A percentile compares a stretch with the other conserved stretches of the same genome.
phyloP scores from a whole-genome alignment of 169 alveolate genomes.

The Amoebophrya sp. region DNA sequence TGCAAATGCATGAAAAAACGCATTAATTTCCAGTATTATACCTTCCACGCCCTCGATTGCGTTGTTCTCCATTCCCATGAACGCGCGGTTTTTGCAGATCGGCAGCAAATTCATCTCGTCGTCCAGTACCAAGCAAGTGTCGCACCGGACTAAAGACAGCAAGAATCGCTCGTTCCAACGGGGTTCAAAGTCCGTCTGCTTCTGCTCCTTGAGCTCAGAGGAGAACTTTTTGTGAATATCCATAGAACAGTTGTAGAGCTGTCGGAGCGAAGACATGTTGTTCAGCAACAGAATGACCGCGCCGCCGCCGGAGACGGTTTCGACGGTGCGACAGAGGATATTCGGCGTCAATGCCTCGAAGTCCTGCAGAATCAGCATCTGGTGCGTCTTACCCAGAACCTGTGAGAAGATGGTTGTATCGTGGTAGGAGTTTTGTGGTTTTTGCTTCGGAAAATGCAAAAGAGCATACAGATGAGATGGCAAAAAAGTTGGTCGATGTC shows the following conservation, averaged over 20 bases:
- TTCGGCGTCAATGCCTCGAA: conserved; percentile 99
- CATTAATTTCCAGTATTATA: too few relatives aligned
- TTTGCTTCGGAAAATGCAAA: too few relatives aligned
- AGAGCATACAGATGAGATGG: too few relatives aligned
- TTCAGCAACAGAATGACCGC: conserved; percentile 69
- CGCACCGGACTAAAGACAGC: conserved; percentile 55
- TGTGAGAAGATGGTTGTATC: too few relatives aligned
- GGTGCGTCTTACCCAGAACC: background rate
- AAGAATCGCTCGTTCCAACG: conserved; percentile 90
- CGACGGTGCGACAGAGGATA: conserved; percentile 97
- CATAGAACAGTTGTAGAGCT: conserved; percentile 52
- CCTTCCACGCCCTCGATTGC: background rate
- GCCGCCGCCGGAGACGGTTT: conserved; percentile 97
- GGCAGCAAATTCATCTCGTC: conserved; percentile 98
- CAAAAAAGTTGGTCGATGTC: too few relatives aligned
- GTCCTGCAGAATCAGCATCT: conserved; percentile 60
- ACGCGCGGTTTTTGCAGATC: conserved; percentile 51
- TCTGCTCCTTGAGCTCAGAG: too few relatives aligned
- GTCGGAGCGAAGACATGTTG: conserved; percentile 60
- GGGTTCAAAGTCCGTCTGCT: conserved; percentile 67
- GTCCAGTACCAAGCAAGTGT: conserved; percentile 89
- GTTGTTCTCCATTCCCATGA: background rate
- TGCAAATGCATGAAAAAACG: too few relatives aligned
- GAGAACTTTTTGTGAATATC: background rate
- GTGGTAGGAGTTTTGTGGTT: too few relatives aligned